Evolutionary conservation across 805 yeast genomes (phyloP).

Genomic region (Metschnikowia matae): DNA sequence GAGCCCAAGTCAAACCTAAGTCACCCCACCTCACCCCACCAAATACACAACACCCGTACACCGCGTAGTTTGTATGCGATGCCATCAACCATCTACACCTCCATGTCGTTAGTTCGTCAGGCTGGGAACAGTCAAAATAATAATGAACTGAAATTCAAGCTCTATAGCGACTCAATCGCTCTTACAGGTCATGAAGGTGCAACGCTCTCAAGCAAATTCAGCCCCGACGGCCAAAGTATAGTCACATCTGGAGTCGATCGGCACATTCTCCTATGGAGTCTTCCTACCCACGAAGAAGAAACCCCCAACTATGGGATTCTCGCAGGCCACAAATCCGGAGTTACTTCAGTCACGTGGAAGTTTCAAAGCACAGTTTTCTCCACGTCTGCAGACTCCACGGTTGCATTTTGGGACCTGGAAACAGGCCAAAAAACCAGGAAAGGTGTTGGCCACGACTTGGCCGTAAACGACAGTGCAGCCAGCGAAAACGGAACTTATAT

Average conservation of each 20-base stretch:
- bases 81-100: neutral
- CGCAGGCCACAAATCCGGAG: slow-evolving; percentile 59
- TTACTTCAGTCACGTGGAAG: slow-evolving; percentile 57
- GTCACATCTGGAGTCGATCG: slow-evolving; percentile 65
- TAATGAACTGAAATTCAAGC: slow-evolving; percentile 4
- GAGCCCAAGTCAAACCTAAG: too few species aligned
- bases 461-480: slow-evolving; percentile 53
- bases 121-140: neutral
- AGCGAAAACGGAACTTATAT: slow-evolving; percentile 27
- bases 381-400: slow-evolving; percentile 58
- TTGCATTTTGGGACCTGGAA: slow-evolving; percentile 59
- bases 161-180: slow-evolving; percentile 29
- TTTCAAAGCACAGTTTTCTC: slow-evolving; percentile 40
- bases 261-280: slow-evolving; percentile 44
- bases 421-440: slow-evolving; percentile 55
- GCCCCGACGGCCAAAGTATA: slow-evolving; percentile 44
- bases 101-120: slow-evolving; percentile 9
- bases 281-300: slow-evolving; percentile 26
- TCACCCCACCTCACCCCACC: too few species aligned
- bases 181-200: slow-evolving; percentile 53
- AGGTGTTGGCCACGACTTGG: slow-evolving; percentile 46
- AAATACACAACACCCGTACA: slow-evolving; percentile 5
- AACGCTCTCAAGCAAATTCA: slow-evolving; percentile 51
- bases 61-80: slow-evolving; percentile 1
- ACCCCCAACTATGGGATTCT: slow-evolving; percentile 43